These are phyloP conservation scores for Blastobotrys capitulatus DNA, from an alignment of 1,139 yeast genomes.

Conservation along the genomic window DNA sequence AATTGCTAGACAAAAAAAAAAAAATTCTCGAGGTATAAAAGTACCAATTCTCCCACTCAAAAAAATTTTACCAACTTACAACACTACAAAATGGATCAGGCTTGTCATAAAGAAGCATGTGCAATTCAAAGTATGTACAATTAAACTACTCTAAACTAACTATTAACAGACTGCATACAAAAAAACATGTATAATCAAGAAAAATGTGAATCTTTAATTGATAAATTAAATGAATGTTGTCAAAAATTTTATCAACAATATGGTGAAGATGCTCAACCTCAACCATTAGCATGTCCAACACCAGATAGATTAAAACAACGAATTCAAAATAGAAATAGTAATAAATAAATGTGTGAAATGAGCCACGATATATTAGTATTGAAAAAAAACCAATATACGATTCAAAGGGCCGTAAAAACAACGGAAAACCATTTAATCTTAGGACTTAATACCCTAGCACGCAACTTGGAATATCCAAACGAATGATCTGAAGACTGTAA, in stretches of 20 bases:
- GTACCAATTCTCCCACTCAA: background rate
- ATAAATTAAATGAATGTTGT: constrained; percentile 60
- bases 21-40: background rate
- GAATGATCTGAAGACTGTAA: constrained; percentile 9
- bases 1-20: background rate
- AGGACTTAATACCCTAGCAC: constrained; percentile 14
- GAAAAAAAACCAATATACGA: constrained; percentile 15
- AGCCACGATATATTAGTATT: constrained; percentile 22
- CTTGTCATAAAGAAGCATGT: constrained; percentile 58
- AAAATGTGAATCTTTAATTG: constrained; percentile 55
- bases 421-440: background rate
- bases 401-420: constrained; percentile 24
- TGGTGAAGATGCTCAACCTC: constrained; percentile 44
- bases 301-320: constrained; percentile 51
- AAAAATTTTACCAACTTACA: background rate
- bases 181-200: constrained; percentile 53
- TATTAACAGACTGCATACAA: constrained; percentile 43
- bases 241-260: constrained; percentile 48
- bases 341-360: constrained; percentile 26
- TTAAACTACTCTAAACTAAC: background rate
- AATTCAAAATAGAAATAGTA: background rate
- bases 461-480: constrained; percentile 10
- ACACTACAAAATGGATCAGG: background rate
- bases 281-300: constrained; percentile 62
- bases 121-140: constrained; percentile 46